phyloP scores from a whole-genome alignment of 2,329 filamentous ascomycete species.

The Colletotrichum kahawae region DNA sequence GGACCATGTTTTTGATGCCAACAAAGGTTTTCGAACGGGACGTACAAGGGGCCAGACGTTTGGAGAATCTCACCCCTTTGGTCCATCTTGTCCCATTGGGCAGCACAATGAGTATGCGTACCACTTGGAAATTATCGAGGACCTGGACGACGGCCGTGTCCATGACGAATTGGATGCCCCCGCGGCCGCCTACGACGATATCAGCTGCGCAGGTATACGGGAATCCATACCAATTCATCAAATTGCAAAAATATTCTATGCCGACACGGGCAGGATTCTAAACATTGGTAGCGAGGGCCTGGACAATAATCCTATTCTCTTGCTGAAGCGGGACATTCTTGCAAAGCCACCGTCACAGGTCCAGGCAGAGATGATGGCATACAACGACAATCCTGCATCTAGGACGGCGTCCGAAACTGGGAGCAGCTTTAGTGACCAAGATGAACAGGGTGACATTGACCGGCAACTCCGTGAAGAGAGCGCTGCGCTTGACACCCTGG shows the following conservation, averaged over 20 bases:
- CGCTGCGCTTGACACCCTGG: slow-evolving; percentile 20
- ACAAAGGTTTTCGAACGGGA: slow-evolving; percentile 32
- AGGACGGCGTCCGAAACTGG: neutral
- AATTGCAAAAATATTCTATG: slow-evolving; percentile 91
- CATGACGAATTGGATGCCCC: slow-evolving; percentile 46
- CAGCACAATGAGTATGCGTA: slow-evolving; percentile 67
- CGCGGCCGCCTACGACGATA: slow-evolving; percentile 42
- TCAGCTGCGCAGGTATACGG: slow-evolving; percentile 50
- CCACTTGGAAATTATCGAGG: slow-evolving; percentile 81
- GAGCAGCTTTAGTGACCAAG: slow-evolving; percentile 9
- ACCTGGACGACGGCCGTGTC: slow-evolving; percentile 66
- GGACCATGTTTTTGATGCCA: slow-evolving; percentile 46
- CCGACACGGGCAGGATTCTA: slow-evolving; percentile 86
- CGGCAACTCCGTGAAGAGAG: slow-evolving; percentile 48
- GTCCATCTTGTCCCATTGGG: slow-evolving; percentile 27
- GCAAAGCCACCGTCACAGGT: slow-evolving; percentile 61
- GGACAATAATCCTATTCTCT: slow-evolving; percentile 73
- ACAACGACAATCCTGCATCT: neutral
- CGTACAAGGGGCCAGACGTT: neutral
- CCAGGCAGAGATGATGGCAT: slow-evolving; percentile 35
- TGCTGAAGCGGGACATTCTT: slow-evolving; percentile 74
- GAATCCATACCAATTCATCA: slow-evolving; percentile 60
- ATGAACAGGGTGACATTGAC: slow-evolving; percentile 51
- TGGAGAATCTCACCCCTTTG: neutral
- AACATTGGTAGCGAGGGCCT: slow-evolving; percentile 72